A percentile compares a stretch with the other conserved stretches of the same genome.
phyloP scores from a whole-genome alignment of 116 monocot genomes.

The Cymodocea nodosa region DNA sequence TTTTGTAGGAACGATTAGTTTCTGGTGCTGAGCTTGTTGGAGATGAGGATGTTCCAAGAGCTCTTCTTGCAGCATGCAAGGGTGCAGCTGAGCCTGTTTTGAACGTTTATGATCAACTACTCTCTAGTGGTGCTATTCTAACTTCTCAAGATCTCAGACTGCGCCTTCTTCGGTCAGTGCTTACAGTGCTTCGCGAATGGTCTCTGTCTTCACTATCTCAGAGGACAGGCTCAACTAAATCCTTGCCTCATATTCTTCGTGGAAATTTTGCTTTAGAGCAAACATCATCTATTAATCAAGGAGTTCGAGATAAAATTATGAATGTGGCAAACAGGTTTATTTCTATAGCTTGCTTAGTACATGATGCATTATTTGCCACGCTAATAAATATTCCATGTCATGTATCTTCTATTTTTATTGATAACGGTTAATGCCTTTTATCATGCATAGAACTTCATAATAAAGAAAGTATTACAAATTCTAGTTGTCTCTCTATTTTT shows the following conservation, averaged over 20 bases:
- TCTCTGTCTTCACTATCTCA: conserved; percentile 41
- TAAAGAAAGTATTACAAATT: no score
- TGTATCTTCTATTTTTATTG: not conserved
- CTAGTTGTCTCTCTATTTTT: no score
- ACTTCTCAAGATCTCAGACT: conserved; percentile 55
- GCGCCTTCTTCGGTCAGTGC: conserved; percentile 75
- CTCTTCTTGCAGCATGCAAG: conserved; percentile 80
- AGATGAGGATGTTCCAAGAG: conserved; percentile 90
- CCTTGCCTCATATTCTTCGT: conserved; percentile 41
- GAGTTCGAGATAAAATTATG: conserved; percentile 69
- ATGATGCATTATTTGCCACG: not conserved
- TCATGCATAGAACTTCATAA: no score
- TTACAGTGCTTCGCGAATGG: conserved; percentile 86
- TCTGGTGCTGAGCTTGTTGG: conserved; percentile 72
- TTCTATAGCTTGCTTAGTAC: not conserved
- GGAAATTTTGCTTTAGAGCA: conserved; percentile 28
- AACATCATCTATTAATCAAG: conserved; percentile 41
- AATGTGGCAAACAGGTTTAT: conserved; percentile 80
- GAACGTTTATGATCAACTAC: conserved; percentile 66
- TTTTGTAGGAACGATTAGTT: conserved; percentile 44
- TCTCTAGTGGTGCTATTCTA: conserved; percentile 70
- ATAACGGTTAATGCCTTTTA: no score
- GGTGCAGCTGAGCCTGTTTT: conserved; percentile 66
- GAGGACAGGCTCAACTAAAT: conserved; percentile 26
- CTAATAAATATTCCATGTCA: not conserved